These are phyloP conservation scores for Paramecium biaurelia DNA, from an alignment of 73 alveolate genomes.

Conservation along the genomic window DNA sequence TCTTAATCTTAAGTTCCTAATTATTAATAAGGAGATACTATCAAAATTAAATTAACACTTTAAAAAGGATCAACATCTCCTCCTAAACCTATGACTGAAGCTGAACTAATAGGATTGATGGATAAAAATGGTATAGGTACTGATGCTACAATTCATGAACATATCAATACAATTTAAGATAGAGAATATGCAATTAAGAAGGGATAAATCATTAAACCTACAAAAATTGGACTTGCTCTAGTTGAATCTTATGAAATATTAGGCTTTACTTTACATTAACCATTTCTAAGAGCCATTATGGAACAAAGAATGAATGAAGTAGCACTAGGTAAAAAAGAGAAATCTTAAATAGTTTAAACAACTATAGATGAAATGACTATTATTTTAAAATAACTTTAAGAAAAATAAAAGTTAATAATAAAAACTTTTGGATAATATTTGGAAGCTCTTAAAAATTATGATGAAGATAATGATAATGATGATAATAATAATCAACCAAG, in stretches of 20 bases:
- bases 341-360: slow-evolving; percentile 75
- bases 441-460: slow-evolving; percentile 71
- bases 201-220: slow-evolving; percentile 88
- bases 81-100: slow-evolving; percentile 97
- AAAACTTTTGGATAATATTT: slow-evolving; percentile 65
- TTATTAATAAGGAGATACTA: slow-evolving; percentile 72
- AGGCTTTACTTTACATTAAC: slow-evolving; percentile 90
- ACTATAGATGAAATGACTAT: slow-evolving; percentile 78
- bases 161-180: slow-evolving; percentile 91
- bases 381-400: slow-evolving; percentile 76
- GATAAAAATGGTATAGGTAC: slow-evolving; percentile 99
- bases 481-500: background rate
- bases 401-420: slow-evolving; percentile 63
- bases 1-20: slow-evolving; percentile 82
- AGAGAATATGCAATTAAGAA: slow-evolving; percentile 94
- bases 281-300: slow-evolving; percentile 96
- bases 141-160: slow-evolving; percentile 99
- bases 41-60: slow-evolving; percentile 75
- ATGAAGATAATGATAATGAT: slow-evolving; percentile 30
- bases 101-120: slow-evolving; percentile 96
- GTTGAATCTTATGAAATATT: slow-evolving; percentile 91
- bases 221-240: slow-evolving; percentile 92
- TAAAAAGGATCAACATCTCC: slow-evolving; percentile 91
- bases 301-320: slow-evolving; percentile 92
- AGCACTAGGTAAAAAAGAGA: slow-evolving; percentile 81